A percentile compares a stretch with the other conserved stretches of the same genome.
These are phyloP conservation scores for Protomyces gravidus DNA, from an alignment of 1,139 yeast species.

Conservation along the genomic window DNA sequence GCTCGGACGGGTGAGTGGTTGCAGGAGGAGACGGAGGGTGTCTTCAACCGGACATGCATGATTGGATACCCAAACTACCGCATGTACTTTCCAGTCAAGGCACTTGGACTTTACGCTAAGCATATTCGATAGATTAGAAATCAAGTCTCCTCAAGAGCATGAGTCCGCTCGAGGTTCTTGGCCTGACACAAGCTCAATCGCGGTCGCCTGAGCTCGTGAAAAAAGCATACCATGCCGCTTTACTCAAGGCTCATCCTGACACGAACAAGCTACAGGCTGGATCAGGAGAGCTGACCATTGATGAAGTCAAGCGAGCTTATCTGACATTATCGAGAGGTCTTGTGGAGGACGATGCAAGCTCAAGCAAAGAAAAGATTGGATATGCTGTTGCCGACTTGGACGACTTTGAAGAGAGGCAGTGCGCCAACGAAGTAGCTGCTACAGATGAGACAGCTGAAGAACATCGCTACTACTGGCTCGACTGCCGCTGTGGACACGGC, in stretches of 20 bases:
- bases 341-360: neutral
- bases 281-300: slow-evolving; percentile 1
- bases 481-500: slow-evolving; percentile 28
- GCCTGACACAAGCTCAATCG: neutral
- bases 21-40: slow-evolving; percentile 87
- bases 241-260: slow-evolving; percentile 28
- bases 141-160: neutral
- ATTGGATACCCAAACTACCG: slow-evolving; percentile 94
- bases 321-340: neutral
- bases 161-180: neutral
- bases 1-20: slow-evolving; percentile 75
- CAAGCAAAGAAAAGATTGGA: neutral
- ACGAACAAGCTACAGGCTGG: too few species aligned
- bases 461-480: neutral
- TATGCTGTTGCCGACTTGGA: slow-evolving; percentile 27
- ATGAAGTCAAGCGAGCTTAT: slow-evolving; percentile 14
- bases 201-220: slow-evolving; percentile 2
- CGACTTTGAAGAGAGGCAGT: slow-evolving; percentile 27
- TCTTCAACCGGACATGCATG: slow-evolving; percentile 80
- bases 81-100: slow-evolving; percentile 86
- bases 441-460: neutral
- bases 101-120: slow-evolving; percentile 62
- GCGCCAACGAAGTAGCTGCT: neutral
- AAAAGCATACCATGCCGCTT: slow-evolving; percentile 26
- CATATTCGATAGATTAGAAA: too few species aligned